These are phyloP conservation scores for Moesziomyces globuligerus DNA, from an alignment of 1,284 basidiomycete species.

Conservation along the genomic window DNA sequence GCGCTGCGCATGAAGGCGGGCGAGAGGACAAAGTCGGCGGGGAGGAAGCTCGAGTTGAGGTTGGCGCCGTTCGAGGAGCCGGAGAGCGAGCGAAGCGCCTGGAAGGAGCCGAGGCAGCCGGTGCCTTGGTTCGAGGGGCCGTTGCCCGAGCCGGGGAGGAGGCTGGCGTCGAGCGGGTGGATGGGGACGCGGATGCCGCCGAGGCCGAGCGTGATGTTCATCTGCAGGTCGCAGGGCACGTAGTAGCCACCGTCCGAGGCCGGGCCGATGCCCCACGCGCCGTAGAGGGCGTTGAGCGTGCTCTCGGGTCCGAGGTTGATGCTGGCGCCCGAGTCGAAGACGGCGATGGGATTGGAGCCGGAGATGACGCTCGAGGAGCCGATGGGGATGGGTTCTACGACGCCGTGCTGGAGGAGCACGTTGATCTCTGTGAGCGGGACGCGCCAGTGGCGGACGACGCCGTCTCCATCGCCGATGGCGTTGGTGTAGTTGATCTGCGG, in stretches of 20 bases:
- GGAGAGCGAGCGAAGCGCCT: constrained; percentile 46
- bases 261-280: constrained; percentile 58
- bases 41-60: constrained; percentile 35
- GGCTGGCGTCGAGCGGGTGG: constrained; percentile 58
- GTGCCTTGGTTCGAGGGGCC: constrained; percentile 22
- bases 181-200: constrained; percentile 50
- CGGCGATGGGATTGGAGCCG: constrained; percentile 41
- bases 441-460: constrained; percentile 53
- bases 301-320: constrained; percentile 50
- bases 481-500: constrained; percentile 37
- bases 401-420: constrained; percentile 37
- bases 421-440: constrained; percentile 40
- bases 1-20: constrained; percentile 58
- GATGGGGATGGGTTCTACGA: constrained; percentile 36
- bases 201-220: constrained; percentile 54
- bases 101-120: constrained; percentile 60
- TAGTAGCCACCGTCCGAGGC: constrained; percentile 57
- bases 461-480: constrained; percentile 50
- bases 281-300: constrained; percentile 58
- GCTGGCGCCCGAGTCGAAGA: constrained; percentile 53
- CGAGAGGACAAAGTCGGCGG: constrained; percentile 58
- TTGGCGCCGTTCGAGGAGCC: constrained; percentile 30
- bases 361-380: constrained; percentile 35
- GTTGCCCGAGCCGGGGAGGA: constrained; percentile 28
- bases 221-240: constrained; percentile 52